Evolutionary conservation across 768 basidiomycete genomes (phyloP).

Genomic region (Tricholoma matsutake): DNA sequence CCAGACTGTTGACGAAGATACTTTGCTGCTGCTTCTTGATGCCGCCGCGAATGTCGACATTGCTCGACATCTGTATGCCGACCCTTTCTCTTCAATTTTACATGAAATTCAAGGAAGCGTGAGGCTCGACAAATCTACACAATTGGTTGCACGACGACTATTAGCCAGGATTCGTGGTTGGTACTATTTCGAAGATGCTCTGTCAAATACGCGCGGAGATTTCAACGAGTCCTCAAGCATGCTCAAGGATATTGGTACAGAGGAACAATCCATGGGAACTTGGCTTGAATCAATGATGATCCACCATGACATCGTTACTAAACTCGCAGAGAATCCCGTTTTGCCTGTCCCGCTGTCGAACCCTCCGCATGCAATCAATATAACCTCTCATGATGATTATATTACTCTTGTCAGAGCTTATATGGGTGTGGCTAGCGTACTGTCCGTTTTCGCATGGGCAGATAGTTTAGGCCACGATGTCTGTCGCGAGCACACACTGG

Average conservation of each 20-base stretch:
- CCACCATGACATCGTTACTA: constrained; percentile 49
- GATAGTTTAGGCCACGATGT: constrained; percentile 67
- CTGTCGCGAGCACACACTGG: constrained; percentile 63
- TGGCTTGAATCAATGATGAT: constrained; percentile 69
- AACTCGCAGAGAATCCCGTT: constrained; percentile 41
- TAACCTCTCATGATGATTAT: constrained; percentile 53
- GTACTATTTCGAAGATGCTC: constrained; percentile 57
- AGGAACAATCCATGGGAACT: constrained; percentile 68
- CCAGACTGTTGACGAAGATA: constrained; percentile 50
- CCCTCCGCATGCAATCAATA: constrained; percentile 29
- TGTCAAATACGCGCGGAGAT: constrained; percentile 51
- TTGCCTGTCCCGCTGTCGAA: constrained; percentile 28
- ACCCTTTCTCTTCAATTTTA: constrained; percentile 42
- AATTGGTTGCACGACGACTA: constrained; percentile 46
- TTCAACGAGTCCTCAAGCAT: constrained; percentile 46
- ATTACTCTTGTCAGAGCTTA: constrained; percentile 62
- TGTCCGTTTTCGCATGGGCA: constrained; percentile 77
- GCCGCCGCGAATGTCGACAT: constrained; percentile 66
- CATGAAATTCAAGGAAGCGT: constrained; percentile 34
- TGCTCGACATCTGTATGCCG: constrained; percentile 47
- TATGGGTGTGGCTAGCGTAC: constrained; percentile 62
- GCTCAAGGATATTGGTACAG: constrained; percentile 57
- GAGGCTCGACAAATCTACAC: constrained; percentile 37
- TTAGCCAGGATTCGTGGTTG: constrained; percentile 52
- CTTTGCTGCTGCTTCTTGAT: constrained; percentile 54